Percentiles rank a stretch among this genome's conserved stretches.
Conservation (phyloP, 345 rosid species). For the Brassica incana region DNA sequence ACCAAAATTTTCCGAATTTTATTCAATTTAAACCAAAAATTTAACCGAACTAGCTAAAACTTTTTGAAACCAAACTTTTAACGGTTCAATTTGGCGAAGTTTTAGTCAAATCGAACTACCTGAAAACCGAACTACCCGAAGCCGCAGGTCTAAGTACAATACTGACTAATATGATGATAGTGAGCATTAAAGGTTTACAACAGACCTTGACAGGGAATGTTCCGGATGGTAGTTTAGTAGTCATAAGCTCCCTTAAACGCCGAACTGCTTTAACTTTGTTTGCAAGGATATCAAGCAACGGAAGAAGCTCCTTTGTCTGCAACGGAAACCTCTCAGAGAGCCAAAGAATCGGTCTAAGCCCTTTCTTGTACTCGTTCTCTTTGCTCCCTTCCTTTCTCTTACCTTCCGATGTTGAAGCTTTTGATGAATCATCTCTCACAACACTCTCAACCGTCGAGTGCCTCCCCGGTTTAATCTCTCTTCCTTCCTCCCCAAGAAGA, state of each 20-base stretch:
- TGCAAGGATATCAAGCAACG: slow-evolving; percentile 96
- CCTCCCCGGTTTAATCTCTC: slow-evolving; percentile 75
- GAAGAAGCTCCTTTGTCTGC: slow-evolving; percentile 94
- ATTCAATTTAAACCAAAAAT: too few species aligned
- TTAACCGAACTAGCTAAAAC: too few species aligned
- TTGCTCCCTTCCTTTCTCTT: slow-evolving; percentile 64
- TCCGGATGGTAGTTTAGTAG: slow-evolving; percentile 91
- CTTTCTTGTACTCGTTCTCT: slow-evolving; percentile 95
- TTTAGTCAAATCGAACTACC: too few species aligned
- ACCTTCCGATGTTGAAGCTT: slow-evolving; percentile 51
- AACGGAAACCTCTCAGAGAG: slow-evolving; percentile 88
- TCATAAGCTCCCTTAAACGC: slow-evolving; percentile 90
- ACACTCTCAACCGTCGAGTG: slow-evolving; percentile 74
- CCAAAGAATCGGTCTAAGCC: slow-evolving; percentile 95
- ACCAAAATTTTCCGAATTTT: too few species aligned
- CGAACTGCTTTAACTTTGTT: slow-evolving; percentile 99
- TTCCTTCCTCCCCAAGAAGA: slow-evolving; percentile 63
- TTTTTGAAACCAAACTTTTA: too few species aligned
- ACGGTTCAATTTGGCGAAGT: too few species aligned
- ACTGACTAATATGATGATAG: neutral
- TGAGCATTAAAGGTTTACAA: slow-evolving; percentile 2
- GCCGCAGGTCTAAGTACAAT: too few species aligned
- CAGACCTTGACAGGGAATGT: slow-evolving; percentile 96
- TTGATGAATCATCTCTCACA: slow-evolving; percentile 52
- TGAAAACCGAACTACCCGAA: too few species aligned